Evolutionary conservation across 1,139 yeast species (phyloP), one percentile per base, ranked within the genome.

Genomic region (Arxiozyma bovina): DNA sequence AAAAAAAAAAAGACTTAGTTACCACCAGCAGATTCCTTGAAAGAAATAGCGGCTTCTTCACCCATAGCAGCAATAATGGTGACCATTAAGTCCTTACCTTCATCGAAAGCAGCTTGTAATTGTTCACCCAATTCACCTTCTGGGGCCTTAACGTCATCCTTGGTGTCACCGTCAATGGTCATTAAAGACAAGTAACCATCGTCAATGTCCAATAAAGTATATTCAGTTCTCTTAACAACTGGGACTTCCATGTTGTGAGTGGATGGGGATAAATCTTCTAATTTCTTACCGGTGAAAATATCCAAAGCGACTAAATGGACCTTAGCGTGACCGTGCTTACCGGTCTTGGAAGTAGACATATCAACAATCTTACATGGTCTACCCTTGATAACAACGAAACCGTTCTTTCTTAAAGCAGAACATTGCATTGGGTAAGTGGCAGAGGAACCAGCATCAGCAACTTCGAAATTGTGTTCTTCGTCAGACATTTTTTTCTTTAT

Each of bases 281-380:
- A 85, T 83, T 93, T 93, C 91, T 93, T 94, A 78, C 91, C 90
- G 73, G 99, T 93, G 91, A 93, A 93, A 77, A 93, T 91, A 77
- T 93, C 99, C 71, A 87, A 85, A 76, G 98, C 98, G 67, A 93
- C 97, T 81, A 93, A 85, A 80, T 93, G 98, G 78, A 93, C 99
- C 85, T 93, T 93, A 76, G 99, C 99, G 93, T 93, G 99, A 80
- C 99, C 99, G 87, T 93, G 99, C 97, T 93, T 93, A 81, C 99
- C 99, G 70, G 99, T 93, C 87, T 93, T 93, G 73, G 99, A 93
- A 74, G 99, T 93, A 63, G 99, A 93, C 99, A 93, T 93, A 77
- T 93, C 99, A 71, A 93, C 94, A 77, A 93, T 93, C 87, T 93
- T 93, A 85, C 99, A 93, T 76, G 99, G 99, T 85, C 99, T 94